Evolutionary conservation across 2,329 filamentous ascomycete genomes (phyloP).

Genomic region (Verticillium klebahnii): DNA sequence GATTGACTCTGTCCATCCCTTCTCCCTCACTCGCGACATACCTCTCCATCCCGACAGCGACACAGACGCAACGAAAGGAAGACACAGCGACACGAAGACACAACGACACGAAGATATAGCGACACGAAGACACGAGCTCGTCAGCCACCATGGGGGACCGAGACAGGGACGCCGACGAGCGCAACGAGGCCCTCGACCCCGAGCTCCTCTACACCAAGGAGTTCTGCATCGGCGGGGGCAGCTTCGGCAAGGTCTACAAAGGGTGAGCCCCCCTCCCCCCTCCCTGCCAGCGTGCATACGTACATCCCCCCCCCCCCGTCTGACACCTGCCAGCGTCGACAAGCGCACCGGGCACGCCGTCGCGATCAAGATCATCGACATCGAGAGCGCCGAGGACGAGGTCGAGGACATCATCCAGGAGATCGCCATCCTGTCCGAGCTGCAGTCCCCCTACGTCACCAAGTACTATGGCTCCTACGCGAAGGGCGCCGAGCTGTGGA

Average conservation of each 20-base stretch:
- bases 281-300: background rate
- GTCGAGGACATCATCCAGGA: slow-evolving; percentile 99
- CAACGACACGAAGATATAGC: background rate
- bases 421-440: slow-evolving; percentile 92
- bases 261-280: slow-evolving; percentile 51
- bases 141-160: slow-evolving; percentile 39
- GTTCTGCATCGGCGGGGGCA: slow-evolving; percentile 88
- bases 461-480: slow-evolving; percentile 97
- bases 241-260: slow-evolving; percentile 98
- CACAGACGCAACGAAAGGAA: background rate
- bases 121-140: background rate
- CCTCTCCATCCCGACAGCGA: background rate
- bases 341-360: slow-evolving; percentile 90
- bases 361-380: slow-evolving; percentile 97
- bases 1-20: background rate
- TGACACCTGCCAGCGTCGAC: slow-evolving; percentile 63
- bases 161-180: slow-evolving; percentile 39
- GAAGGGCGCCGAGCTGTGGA: slow-evolving; percentile 95
- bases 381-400: slow-evolving; percentile 98
- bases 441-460: slow-evolving; percentile 94
- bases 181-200: slow-evolving; percentile 66
- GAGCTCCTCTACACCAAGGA: slow-evolving; percentile 92
- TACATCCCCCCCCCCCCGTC: background rate
- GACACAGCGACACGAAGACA: too few species aligned
- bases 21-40: background rate